Evolutionary conservation across 1,139 yeast species (phyloP).

Genomic region (Hansenula sp.): DNA sequence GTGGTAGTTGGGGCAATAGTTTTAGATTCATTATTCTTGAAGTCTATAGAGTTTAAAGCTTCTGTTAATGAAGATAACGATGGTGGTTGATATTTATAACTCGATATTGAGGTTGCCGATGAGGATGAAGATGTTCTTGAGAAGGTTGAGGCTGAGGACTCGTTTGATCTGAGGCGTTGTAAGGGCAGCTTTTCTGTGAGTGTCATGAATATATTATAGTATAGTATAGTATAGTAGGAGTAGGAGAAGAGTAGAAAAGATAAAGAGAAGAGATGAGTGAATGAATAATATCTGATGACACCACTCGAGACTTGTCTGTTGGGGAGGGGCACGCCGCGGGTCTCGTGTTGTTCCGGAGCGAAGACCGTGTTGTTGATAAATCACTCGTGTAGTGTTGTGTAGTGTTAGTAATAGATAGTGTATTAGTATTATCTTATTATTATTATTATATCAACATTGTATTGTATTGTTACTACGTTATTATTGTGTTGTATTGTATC

Average conservation of each 20-base stretch:
- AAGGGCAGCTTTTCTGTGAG: conserved; percentile 6
- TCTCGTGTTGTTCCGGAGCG: too few species aligned
- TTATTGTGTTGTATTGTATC: too few species aligned
- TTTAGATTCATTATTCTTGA: conserved; percentile 5
- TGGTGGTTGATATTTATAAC: conserved; percentile 3
- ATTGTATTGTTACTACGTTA: too few species aligned
- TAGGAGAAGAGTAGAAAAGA: too few species aligned
- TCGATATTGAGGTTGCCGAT: conserved; percentile 12
- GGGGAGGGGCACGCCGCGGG: too few species aligned
- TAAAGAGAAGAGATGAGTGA: too few species aligned
- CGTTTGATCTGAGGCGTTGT: conserved; percentile 20
- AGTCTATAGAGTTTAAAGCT: conserved; percentile 9
- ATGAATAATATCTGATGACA: not conserved
- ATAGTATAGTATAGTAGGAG: not conserved
- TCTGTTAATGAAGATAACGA: conserved; percentile 13
- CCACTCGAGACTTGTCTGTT: too few species aligned
- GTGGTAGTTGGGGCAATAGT: conserved; percentile 18
- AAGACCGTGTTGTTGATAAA: too few species aligned
- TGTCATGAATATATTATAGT: not conserved
- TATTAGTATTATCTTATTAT: too few species aligned
- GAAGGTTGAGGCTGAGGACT: conserved; percentile 16
- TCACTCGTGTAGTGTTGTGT: too few species aligned
- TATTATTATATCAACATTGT: too few species aligned
- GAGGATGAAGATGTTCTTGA: conserved; percentile 22
- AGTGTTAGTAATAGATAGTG: too few species aligned